phyloP scores from a whole-genome alignment of 2,329 filamentous ascomycete genomes.

The Malbranchea zuffiana region DNA sequence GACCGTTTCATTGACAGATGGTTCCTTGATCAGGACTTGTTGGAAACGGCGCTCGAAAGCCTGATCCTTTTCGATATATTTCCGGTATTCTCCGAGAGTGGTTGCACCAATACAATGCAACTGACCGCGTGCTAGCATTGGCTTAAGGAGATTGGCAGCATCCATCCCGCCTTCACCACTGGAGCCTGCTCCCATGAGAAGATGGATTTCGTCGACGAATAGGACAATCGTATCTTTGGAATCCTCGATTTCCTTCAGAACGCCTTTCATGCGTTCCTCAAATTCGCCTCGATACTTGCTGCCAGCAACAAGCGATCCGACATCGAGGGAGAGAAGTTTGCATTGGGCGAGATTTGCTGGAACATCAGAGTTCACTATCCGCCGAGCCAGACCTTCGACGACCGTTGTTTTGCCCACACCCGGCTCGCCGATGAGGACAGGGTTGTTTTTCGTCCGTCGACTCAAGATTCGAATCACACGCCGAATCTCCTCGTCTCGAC shows the following conservation, averaged over 20 bases:
- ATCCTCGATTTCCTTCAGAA: constrained; percentile 90
- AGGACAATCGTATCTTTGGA: constrained; percentile 95
- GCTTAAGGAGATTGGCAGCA: constrained; percentile 92
- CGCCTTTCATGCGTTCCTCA: constrained; percentile 98
- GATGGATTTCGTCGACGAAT: constrained; percentile 97
- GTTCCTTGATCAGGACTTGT: constrained; percentile 94
- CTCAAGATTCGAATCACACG: constrained; percentile 86
- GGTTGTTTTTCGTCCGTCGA: constrained; percentile 95
- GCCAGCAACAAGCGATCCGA: constrained; percentile 86
- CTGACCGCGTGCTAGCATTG: constrained; percentile 93
- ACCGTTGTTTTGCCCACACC: constrained; percentile 98
- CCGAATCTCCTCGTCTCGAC: constrained; percentile 88
- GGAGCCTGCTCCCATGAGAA: constrained; percentile 93
- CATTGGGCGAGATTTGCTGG: constrained; percentile 90
- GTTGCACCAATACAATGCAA: constrained; percentile 97
- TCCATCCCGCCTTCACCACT: constrained; percentile 98
- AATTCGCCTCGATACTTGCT: constrained; percentile 99
- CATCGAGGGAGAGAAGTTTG: constrained; percentile 87
- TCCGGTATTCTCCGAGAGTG: constrained; percentile 87
- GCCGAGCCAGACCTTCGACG: constrained; percentile 86
- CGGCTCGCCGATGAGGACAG: constrained; percentile 91
- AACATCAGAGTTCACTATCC: constrained; percentile 93
- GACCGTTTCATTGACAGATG: constrained; percentile 74
- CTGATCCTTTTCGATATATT: constrained; percentile 97
- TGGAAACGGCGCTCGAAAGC: constrained; percentile 98